Evolutionary conservation across 805 yeast genomes (phyloP).

Genomic region (Barnettozyma pratensis): DNA sequence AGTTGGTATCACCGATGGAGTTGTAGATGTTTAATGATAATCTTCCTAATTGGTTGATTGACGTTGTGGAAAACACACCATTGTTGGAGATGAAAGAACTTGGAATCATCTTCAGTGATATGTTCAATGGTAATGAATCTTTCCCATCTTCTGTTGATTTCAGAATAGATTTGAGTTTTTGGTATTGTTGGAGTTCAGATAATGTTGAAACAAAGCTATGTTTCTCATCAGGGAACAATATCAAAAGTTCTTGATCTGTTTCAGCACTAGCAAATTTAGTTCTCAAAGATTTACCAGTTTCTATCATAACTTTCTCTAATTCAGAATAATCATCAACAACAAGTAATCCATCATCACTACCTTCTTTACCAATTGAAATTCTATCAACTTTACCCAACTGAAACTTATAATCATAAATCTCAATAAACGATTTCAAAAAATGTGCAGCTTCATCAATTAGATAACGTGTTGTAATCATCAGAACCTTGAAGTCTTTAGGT

Average conservation of each 20-base stretch:
- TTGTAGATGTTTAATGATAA: constrained; percentile 55
- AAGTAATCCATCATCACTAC: constrained; percentile 10
- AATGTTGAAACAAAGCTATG: constrained; percentile 37
- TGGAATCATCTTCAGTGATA: constrained; percentile 36
- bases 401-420: constrained; percentile 39
- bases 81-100: constrained; percentile 33
- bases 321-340: constrained; percentile 2
- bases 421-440: constrained; percentile 37
- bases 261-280: not conserved
- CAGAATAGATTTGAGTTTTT: constrained; percentile 35
- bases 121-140: not conserved
- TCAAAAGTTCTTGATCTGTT: constrained; percentile 13
- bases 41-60: constrained; percentile 33
- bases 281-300: constrained; percentile 1
- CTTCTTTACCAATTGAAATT: constrained; percentile 25
- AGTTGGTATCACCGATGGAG: constrained; percentile 38
- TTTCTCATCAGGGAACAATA: constrained; percentile 15
- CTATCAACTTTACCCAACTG: constrained; percentile 39
- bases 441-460: constrained; percentile 25
- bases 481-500: constrained; percentile 45
- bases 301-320: not conserved
- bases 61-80: constrained; percentile 28
- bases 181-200: constrained; percentile 40
- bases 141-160: not conserved
- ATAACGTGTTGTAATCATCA: constrained; percentile 36